Conservation (phyloP, 805 yeast species). For the Cyberlindnera meyerae region DNA sequence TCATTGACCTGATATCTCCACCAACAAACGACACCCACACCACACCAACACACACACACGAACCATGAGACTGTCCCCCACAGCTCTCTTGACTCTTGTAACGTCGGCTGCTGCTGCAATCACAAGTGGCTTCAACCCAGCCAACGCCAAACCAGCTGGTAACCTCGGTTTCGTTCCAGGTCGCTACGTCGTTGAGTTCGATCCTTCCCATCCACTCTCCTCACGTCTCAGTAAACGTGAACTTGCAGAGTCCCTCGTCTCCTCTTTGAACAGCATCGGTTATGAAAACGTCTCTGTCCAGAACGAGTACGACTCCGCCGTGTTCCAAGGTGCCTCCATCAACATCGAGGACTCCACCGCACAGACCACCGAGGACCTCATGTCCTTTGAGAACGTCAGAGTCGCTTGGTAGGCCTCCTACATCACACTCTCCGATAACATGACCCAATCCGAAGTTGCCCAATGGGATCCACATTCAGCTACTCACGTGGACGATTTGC, state of each 20-base stretch:
- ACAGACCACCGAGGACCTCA: slow-evolving; percentile 9
- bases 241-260: slow-evolving; percentile 1
- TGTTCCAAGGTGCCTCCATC: slow-evolving; percentile 16
- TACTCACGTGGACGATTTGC: slow-evolving; percentile 4
- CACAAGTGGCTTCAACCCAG: neutral
- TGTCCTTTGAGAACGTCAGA: slow-evolving; percentile 6
- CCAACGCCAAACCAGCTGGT: neutral
- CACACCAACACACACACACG: too few relatives aligned
- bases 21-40: too few relatives aligned
- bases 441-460: slow-evolving; percentile 2
- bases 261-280: slow-evolving; percentile 5
- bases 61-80: too few relatives aligned
- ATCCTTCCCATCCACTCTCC: slow-evolving; percentile 4
- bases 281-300: slow-evolving; percentile 7
- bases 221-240: slow-evolving; percentile 6
- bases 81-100: neutral
- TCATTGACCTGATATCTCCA: too few relatives aligned
- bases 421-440: slow-evolving; percentile 7
- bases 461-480: slow-evolving; percentile 6
- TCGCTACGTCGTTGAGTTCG: slow-evolving; percentile 13
- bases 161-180: slow-evolving; percentile 10
- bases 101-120: slow-evolving; percentile 18
- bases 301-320: slow-evolving; percentile 8
- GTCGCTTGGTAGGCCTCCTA: slow-evolving; percentile 16
- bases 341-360: slow-evolving; percentile 3